These are phyloP conservation scores for Pisolithus marmoratus DNA, from an alignment of 768 basidiomycete genomes.

Conservation along the genomic window DNA sequence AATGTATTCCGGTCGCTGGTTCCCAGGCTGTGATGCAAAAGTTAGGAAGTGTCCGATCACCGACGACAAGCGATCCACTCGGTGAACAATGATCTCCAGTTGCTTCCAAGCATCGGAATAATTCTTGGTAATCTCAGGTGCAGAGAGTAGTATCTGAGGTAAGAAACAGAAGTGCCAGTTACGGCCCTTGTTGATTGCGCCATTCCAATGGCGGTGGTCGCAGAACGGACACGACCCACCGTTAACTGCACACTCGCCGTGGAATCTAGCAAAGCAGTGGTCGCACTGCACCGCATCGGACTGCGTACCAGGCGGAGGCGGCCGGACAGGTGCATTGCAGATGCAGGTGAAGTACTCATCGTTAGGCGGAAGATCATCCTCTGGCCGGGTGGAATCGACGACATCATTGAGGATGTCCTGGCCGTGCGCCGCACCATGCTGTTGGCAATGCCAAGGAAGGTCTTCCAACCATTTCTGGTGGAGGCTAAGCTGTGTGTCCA, in stretches of 20 bases:
- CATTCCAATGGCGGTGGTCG: constrained; percentile 89
- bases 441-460: constrained; percentile 73
- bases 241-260: constrained; percentile 77
- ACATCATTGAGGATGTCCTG: constrained; percentile 69
- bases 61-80: constrained; percentile 67
- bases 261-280: constrained; percentile 83
- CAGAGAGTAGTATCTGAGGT: constrained; percentile 59
- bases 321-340: constrained; percentile 68
- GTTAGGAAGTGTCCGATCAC: constrained; percentile 78
- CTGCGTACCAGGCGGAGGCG: constrained; percentile 64
- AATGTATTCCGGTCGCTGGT: constrained; percentile 73
- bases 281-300: constrained; percentile 90
- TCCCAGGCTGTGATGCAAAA: constrained; percentile 60
- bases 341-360: constrained; percentile 87
- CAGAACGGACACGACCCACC: constrained; percentile 93
- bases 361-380: constrained; percentile 72
- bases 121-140: constrained; percentile 73
- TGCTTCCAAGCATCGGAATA: constrained; percentile 80
- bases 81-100: constrained; percentile 72
- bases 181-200: constrained; percentile 74
- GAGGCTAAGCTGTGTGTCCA: constrained; percentile 58
- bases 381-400: constrained; percentile 63
- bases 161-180: constrained; percentile 82
- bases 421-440: constrained; percentile 61
- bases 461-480: constrained; percentile 71